Base-by-base conservation (phyloP, 768 basidiomycete genomes). In the Suillus bovinus region DNA sequence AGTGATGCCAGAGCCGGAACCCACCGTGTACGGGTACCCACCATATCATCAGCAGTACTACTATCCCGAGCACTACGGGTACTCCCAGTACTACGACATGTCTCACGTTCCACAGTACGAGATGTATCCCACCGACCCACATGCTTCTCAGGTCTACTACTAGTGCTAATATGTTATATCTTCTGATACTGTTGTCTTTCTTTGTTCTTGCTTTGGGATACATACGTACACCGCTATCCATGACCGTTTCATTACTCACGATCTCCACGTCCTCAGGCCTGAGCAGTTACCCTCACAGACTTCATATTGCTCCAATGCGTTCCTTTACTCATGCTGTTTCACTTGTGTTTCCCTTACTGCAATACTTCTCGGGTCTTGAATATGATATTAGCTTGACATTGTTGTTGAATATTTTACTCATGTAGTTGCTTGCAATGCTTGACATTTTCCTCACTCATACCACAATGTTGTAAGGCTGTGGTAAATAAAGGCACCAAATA, bases 51-150 rank as follows among this genome's bases (percentile, higher is more conserved):
- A 82, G 41, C 81, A 79, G 44, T 90, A 90, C 77, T 91, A 89
- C 73, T 89, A 87, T 72, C 86, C 87, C 27, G 87, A 88, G 57
- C 80, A 82, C 63, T 90, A 90, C 58, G 80, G 77, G 68, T 91
- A 90, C 72, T 77, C 83, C 63, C 82, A 79, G 47, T 90, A 89
- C 76, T 77, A 88, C 79, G 89, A 89, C 73, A 81, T 85, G 82
- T 80, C 86, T 49, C 87, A 86, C 66, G 74, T 78, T 65, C 81
- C 84, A 72, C 84, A 83, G 68, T 90, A 89, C 75, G 88, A 89
- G 66, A 80, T 84, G 81, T 89, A 89, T 75, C 78, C 82, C 60
- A 72, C 80, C 70, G 83, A 86, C 68, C 82, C 75, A 38, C 74
- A 79, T 61, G 65, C 77, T 54, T 79, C 84, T 72, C 81, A 81